These are phyloP conservation scores for Wallacemonas collosoma DNA, from an alignment of 208 protist genomes.

Conservation along the genomic window DNA sequence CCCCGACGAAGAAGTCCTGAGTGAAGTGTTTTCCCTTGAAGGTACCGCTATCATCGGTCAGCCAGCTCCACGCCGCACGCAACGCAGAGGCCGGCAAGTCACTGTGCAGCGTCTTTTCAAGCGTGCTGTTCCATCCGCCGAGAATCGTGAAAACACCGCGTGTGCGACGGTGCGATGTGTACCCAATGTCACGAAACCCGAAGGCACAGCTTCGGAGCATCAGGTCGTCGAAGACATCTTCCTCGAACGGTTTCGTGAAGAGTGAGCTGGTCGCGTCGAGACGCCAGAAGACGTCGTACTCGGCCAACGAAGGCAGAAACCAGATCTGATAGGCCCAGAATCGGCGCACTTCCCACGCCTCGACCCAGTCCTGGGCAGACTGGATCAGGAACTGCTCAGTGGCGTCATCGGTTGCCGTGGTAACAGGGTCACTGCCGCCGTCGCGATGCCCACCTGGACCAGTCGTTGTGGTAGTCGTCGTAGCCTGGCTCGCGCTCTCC, in stretches of 20 bases:
- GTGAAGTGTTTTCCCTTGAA: conserved; percentile 31
- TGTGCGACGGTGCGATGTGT: conserved; percentile 24
- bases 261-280: conserved; percentile 40
- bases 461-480: neutral
- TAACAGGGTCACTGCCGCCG: neutral
- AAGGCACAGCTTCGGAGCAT: conserved; percentile 28
- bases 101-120: neutral
- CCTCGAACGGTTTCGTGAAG: conserved; percentile 25
- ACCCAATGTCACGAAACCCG: conserved; percentile 26
- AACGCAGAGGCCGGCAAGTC: conserved; percentile 2
- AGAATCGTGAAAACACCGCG: conserved; percentile 13
- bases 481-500: neutral
- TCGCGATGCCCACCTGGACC: neutral
- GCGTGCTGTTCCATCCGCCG: conserved; percentile 21
- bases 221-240: conserved; percentile 38
- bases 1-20: conserved; percentile 32
- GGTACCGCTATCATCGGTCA: conserved; percentile 16
- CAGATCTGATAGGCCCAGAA: conserved; percentile 45
- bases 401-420: neutral
- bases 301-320: conserved; percentile 36
- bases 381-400: neutral
- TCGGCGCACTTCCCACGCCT: conserved; percentile 29
- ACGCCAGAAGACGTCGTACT: conserved; percentile 60
- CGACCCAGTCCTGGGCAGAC: neutral
- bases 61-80: conserved; percentile 11